phyloP scores from a whole-genome alignment of 495 filamentous ascomycete genomes.

The Paragyromitra xinjiangensis region DNA sequence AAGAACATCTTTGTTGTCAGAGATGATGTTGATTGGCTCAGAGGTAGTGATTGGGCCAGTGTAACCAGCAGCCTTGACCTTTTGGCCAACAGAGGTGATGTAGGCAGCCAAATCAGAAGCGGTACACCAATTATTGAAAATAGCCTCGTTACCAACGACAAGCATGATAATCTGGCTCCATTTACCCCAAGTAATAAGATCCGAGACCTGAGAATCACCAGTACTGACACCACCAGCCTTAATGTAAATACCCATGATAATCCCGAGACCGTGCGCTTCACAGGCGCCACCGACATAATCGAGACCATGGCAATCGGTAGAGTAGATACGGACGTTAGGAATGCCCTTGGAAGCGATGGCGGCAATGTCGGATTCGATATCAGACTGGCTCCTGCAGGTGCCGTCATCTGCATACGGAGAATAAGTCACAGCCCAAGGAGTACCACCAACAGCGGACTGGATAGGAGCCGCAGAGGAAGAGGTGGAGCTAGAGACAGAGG shows the following conservation, averaged over 20 bases:
- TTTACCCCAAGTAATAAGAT: conserved; percentile 75
- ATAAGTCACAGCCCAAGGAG: conserved; percentile 90
- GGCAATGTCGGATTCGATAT: conserved; percentile 73
- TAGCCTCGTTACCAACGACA: conserved; percentile 88
- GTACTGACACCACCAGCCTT: conserved; percentile 66
- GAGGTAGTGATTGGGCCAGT: conserved; percentile 80
- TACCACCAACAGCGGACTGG: conserved; percentile 53
- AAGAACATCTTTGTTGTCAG: conserved; percentile 66
- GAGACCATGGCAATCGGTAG: conserved; percentile 86
- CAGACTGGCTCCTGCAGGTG: conserved; percentile 71
- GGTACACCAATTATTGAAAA: conserved; percentile 73
- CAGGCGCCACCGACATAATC: conserved; percentile 74
- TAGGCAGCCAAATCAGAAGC: conserved; percentile 72
- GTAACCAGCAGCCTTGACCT: conserved; percentile 71
- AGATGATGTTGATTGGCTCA: conserved; percentile 78
- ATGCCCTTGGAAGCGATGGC: conserved; percentile 78
- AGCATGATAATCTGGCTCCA: conserved; percentile 81
- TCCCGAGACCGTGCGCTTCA: conserved; percentile 69
- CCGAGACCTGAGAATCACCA: conserved; percentile 72
- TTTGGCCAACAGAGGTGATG: conserved; percentile 66
- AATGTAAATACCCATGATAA: conserved; percentile 90
- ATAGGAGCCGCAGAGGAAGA: conserved; percentile 41
- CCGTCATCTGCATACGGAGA: conserved; percentile 73
- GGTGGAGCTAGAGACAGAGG: conserved; percentile 37
- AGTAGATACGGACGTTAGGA: conserved; percentile 85